Evolutionary conservation across 768 basidiomycete genomes (phyloP).

Genomic region (Polyporus arcularius): DNA sequence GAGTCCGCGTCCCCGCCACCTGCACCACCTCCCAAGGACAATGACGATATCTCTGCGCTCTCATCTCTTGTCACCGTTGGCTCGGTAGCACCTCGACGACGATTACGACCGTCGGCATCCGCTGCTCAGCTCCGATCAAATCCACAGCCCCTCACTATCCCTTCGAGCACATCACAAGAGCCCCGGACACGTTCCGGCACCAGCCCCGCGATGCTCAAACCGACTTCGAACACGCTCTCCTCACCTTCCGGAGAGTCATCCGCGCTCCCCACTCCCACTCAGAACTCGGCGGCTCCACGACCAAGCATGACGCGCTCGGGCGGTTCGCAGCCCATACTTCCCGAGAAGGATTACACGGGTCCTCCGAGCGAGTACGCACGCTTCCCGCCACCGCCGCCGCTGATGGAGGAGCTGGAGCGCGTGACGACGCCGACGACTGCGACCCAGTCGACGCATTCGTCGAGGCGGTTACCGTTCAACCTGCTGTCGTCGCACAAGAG

Average conservation of each 20-base stretch:
- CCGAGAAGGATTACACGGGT: conserved; percentile 48
- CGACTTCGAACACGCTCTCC: conserved; percentile 42
- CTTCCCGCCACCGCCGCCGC: conserved; percentile 65
- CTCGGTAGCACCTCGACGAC: conserved; percentile 57
- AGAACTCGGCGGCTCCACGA: conserved; percentile 35
- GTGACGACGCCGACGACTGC: conserved; percentile 48
- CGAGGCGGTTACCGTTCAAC: conserved; percentile 68
- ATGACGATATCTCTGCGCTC: conserved; percentile 36
- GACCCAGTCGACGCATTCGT: conserved; percentile 20
- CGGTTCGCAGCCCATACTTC: conserved; percentile 29
- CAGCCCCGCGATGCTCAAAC: conserved; percentile 52
- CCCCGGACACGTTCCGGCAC: conserved; percentile 66
- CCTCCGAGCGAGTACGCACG: conserved; percentile 70
- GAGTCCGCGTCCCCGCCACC: conserved; percentile 49
- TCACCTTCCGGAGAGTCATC: conserved; percentile 12
- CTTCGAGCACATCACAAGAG: conserved; percentile 36
- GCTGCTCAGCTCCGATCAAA: conserved; percentile 71
- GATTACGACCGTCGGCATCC: conserved; percentile 71
- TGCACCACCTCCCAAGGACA: conserved; percentile 54
- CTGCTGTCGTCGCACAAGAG: conserved; percentile 48
- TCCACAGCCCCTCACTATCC: conserved; percentile 38
- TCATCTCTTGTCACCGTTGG: conserved; percentile 51
- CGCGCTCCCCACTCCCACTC: conserved; percentile 36
- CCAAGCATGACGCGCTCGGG: conserved; percentile 45
- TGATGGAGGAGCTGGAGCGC: conserved; percentile 37